These are phyloP conservation scores for Coprinellus micaceus DNA, from an alignment of 768 basidiomycete genomes.

Conservation along the genomic window DNA sequence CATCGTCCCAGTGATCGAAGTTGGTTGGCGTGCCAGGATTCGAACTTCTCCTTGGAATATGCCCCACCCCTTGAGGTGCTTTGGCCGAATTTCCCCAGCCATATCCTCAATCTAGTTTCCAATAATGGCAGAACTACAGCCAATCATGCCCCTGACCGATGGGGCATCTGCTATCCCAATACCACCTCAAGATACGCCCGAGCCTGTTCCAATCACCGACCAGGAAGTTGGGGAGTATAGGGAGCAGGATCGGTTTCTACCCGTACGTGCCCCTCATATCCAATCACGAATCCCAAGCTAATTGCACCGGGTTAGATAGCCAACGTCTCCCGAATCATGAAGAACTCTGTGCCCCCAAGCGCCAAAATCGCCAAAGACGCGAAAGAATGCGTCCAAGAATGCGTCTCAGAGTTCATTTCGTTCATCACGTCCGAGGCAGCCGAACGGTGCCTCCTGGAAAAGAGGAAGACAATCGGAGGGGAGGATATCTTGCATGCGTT, in stretches of 20 bases:
- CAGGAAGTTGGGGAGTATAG: constrained; percentile 91
- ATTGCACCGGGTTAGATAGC: constrained; percentile 64
- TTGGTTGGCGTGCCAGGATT: too few species aligned
- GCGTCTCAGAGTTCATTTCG: constrained; percentile 95
- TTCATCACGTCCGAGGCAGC: constrained; percentile 98
- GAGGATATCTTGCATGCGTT: constrained; percentile 98
- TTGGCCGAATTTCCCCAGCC: too few species aligned
- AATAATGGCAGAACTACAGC: constrained; percentile 1
- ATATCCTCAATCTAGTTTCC: too few species aligned
- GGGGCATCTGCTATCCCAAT: neutral
- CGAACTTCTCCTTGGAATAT: too few species aligned
- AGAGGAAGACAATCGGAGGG: constrained; percentile 96
- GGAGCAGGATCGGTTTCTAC: constrained; percentile 94
- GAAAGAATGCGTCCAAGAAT: constrained; percentile 98
- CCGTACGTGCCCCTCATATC: constrained; percentile 46
- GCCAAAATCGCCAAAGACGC: constrained; percentile 98
- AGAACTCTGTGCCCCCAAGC: constrained; percentile 79
- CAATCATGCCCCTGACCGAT: constrained; percentile 1
- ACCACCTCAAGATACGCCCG: constrained; percentile 12
- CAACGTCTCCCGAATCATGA: constrained; percentile 98
- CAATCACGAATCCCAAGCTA: neutral
- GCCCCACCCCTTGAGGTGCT: too few species aligned
- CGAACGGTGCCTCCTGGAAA: constrained; percentile 91
- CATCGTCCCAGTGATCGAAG: too few species aligned
- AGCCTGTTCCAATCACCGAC: constrained; percentile 70